Evolutionary conservation across 306 rosid genomes (phyloP).

Genomic region (Prunus mume): DNA sequence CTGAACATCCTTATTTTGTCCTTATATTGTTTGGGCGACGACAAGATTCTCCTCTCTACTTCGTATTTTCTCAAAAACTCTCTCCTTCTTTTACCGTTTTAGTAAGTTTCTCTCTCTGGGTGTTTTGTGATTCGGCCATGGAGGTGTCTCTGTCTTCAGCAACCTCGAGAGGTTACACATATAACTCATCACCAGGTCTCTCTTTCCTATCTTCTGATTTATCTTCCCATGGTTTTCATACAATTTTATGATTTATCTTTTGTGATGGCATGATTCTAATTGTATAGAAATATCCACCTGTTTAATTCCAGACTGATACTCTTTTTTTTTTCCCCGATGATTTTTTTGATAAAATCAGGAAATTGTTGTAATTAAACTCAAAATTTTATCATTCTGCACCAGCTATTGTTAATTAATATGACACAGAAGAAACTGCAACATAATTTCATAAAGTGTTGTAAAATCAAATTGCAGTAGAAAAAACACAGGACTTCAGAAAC

Average conservation of each 20-base stretch:
- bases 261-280: not conserved
- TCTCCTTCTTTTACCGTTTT: not conserved
- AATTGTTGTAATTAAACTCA: not conserved
- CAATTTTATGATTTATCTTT: not conserved
- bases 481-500: not conserved
- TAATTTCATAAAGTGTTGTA: too few species aligned
- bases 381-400: not conserved
- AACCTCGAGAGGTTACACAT: slow-evolving; percentile 20
- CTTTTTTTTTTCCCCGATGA: not conserved
- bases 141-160: slow-evolving; percentile 50
- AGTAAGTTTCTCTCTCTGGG: not conserved
- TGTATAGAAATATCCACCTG: not conserved
- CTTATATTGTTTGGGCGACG: not conserved
- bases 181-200: slow-evolving; percentile 29
- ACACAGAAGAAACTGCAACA: not conserved
- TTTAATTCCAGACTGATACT: not conserved
- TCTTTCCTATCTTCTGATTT: not conserved
- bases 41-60: not conserved
- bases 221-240: not conserved
- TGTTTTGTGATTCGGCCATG: slow-evolving; percentile 37
- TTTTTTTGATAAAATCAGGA: not conserved
- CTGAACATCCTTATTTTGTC: not conserved
- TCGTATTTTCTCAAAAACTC: not conserved
- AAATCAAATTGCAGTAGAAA: not conserved
- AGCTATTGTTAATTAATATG: too few species aligned